Percentiles rank a stretch among this genome's conserved stretches.
Evolutionary conservation across 768 basidiomycete genomes (phyloP).

Genomic region (Trametes cingulata): DNA sequence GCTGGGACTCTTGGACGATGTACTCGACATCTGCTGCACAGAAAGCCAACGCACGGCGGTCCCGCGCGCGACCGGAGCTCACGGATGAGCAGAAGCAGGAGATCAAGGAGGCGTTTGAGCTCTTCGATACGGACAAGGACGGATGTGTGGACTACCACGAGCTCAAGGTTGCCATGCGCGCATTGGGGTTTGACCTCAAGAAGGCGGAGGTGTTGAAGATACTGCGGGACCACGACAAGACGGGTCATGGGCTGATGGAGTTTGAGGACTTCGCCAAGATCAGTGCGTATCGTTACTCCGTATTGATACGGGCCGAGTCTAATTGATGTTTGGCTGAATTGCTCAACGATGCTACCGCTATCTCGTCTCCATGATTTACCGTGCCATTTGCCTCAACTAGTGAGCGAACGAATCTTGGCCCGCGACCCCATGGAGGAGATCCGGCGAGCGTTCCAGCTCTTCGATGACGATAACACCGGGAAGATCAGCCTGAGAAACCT

Average conservation of each 20-base stretch:
- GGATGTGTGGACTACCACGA: constrained; percentile 97
- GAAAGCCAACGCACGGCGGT: constrained; percentile 67
- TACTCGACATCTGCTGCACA: constrained; percentile 56
- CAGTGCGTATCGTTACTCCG: constrained; percentile 53
- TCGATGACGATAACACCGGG: constrained; percentile 95
- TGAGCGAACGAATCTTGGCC: constrained; percentile 91
- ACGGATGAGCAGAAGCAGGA: constrained; percentile 91
- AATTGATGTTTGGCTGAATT: background rate
- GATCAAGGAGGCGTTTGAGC: constrained; percentile 97
- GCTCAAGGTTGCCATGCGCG: constrained; percentile 98
- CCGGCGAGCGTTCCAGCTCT: constrained; percentile 91
- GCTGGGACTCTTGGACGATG: background rate
- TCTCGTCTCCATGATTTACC: background rate
- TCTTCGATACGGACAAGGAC: constrained; percentile 99
- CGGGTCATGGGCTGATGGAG: constrained; percentile 81
- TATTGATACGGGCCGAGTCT: background rate
- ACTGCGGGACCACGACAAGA: constrained; percentile 87
- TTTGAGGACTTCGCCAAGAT: constrained; percentile 94
- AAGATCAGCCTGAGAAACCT: constrained; percentile 92
- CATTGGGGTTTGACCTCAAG: constrained; percentile 96
- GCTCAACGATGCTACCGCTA: background rate
- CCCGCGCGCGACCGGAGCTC: constrained; percentile 78
- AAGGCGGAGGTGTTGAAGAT: constrained; percentile 98
- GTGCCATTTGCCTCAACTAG: constrained; percentile 45
- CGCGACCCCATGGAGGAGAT: constrained; percentile 98